Evolutionary conservation across 176 grass and related monocot genomes (phyloP), one percentile per base, ranked within the genome.

Genomic region (Musa troglodytarum): DNA sequence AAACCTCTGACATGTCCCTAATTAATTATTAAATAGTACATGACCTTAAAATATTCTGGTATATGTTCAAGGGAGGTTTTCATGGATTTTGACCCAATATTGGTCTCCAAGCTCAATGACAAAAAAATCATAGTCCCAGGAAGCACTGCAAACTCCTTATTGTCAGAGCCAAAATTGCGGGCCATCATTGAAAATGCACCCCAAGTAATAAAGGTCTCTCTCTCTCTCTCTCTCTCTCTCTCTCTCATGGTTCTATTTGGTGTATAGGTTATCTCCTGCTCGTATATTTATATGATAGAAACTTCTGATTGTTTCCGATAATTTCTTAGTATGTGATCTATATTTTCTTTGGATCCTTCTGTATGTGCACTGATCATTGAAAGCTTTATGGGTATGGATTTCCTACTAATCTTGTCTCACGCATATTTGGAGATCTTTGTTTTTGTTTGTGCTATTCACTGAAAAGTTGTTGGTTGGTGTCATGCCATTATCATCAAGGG

Each of bases 91-190:
- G 91, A 99, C 20, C 91, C 91, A 19, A 25, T 53, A 1, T 13
- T 80, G 70, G 91, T 99, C 26, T 89, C 91, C 8, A 86, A 95
- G 71, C 81, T 99, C 68, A 95, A 84, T 55, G 91, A 95, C 72
- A 99, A 86, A 81, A 99, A 92, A 8, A 72, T 95, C 61, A n/a
- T 88, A 51, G 84, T 76, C 49, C 81, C 86, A 78, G 70, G 86
- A 79, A 86, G 88, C 64, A 71, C 83, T 59, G 84, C 86, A 13
- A 92, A 71, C 52, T 89, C 87, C 29, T 81, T 99, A 20, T 8
- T 99, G 63, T 92, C 96, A 25, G 88, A 95, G 77, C 81, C 90
- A 52, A 92, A 89, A 81, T 83, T 99, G 63, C 88, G 88, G 17
- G 69, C 73, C 2, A 73, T 99, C 67, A 79, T 99, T 63, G 88